phyloP scores from a whole-genome alignment of 1,284 basidiomycete genomes.

The Cutaneotrichosporon arboriforme region DNA sequence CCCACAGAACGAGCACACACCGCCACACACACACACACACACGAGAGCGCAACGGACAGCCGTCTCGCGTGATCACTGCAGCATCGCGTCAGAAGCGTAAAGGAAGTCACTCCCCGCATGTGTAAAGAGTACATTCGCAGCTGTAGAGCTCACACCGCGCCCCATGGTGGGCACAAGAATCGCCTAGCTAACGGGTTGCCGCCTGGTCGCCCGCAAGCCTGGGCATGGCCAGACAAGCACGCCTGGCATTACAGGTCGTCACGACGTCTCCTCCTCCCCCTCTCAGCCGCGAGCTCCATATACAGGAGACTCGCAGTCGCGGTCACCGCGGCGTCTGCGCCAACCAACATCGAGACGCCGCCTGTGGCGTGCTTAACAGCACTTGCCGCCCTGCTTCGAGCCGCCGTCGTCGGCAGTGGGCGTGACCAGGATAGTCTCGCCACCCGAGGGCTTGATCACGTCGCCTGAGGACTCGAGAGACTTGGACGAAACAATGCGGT shows the following conservation, averaged over 20 bases:
- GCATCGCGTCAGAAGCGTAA: not conserved
- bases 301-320: not conserved
- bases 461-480: slow-evolving; percentile 74
- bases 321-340: not conserved
- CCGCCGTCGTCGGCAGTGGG: slow-evolving; percentile 51
- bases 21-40: not conserved
- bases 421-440: slow-evolving; percentile 70
- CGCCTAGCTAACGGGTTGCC: slow-evolving; percentile 4
- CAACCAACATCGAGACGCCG: not conserved
- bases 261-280: not conserved
- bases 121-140: slow-evolving; percentile 20
- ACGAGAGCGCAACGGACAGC: not conserved
- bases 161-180: slow-evolving; percentile 13
- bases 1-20: too few relatives aligned
- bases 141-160: slow-evolving; percentile 14
- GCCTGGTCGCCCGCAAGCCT: not conserved
- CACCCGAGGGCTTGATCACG: slow-evolving; percentile 62
- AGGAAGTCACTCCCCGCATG: too few relatives aligned
- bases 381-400: slow-evolving; percentile 46
- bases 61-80: not conserved
- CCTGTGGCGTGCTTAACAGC: slow-evolving; percentile 33
- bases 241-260: slow-evolving; percentile 19
- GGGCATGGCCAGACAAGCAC: not conserved
- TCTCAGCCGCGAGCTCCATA: not conserved
- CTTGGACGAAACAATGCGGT: slow-evolving; percentile 87